Conservation (phyloP, 2,329 filamentous ascomycete species). For the Fusarium redolens region DNA sequence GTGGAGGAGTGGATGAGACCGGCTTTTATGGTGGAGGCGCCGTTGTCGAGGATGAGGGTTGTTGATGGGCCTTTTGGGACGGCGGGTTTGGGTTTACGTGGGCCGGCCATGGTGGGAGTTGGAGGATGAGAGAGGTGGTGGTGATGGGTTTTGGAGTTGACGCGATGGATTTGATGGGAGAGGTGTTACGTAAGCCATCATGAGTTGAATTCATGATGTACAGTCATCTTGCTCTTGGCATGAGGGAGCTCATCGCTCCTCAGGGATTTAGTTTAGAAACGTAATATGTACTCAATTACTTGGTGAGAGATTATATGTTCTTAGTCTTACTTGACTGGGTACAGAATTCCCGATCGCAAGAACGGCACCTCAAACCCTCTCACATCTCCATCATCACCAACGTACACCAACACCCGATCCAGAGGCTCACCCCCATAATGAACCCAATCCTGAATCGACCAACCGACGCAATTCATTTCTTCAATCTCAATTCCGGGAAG, state of each 20-base stretch:
- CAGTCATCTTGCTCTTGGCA: not conserved
- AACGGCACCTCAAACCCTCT: conserved; percentile 50
- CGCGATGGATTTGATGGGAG: conserved; percentile 35
- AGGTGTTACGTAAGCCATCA: conserved; percentile 35
- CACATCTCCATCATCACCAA: conserved; percentile 38
- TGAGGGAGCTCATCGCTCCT: not conserved
- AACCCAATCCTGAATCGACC: conserved; percentile 51
- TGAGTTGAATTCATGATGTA: conserved; percentile 20
- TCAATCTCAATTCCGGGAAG: conserved; percentile 43
- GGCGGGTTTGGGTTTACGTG: conserved; percentile 64
- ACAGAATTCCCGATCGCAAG: conserved; percentile 45
- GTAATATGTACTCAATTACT: rapidly evolving
- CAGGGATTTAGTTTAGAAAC: rapidly evolving
- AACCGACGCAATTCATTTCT: conserved; percentile 45
- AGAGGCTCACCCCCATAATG: conserved; percentile 51
- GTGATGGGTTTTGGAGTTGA: conserved; percentile 6
- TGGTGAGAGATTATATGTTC: rapidly evolving
- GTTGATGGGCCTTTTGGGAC: conserved; percentile 65
- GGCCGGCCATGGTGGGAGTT: conserved; percentile 54
- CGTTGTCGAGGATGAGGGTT: conserved; percentile 93
- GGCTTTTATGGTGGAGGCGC: conserved; percentile 90
- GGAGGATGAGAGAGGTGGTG: not conserved
- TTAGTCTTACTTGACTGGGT: not conserved
- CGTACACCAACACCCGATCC: conserved; percentile 46
- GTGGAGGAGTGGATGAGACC: conserved; percentile 72